A percentile compares a stretch with the other conserved stretches of the same genome.
Evolutionary conservation across 768 basidiomycete species (phyloP).

Genomic region (Mycena olivaceomarginata): DNA sequence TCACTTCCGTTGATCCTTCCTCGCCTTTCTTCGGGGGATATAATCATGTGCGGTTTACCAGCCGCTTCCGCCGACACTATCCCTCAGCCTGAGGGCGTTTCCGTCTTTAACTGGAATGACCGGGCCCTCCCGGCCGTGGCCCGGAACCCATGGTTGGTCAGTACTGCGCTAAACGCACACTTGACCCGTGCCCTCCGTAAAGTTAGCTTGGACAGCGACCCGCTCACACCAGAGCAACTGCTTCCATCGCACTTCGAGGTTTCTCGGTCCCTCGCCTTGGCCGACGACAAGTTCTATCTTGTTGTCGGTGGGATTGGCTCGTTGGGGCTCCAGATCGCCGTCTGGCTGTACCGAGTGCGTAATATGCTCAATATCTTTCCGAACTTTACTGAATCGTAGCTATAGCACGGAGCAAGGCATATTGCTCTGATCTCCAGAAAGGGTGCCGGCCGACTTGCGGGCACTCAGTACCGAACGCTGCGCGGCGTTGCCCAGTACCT

Average conservation of each 20-base stretch:
- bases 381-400: neutral
- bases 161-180: neutral
- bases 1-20: too few relatives aligned
- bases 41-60: neutral
- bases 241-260: neutral
- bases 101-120: slow-evolving; percentile 2
- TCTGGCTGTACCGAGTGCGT: slow-evolving; percentile 61
- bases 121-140: neutral
- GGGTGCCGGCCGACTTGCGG: slow-evolving; percentile 48
- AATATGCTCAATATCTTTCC: neutral
- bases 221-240: slow-evolving; percentile 30
- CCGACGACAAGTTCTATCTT: slow-evolving; percentile 56
- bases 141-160: slow-evolving; percentile 6
- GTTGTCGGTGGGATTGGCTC: slow-evolving; percentile 62
- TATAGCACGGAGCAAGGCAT: slow-evolving; percentile 58
- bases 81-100: neutral
- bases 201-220: neutral
- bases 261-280: slow-evolving; percentile 43
- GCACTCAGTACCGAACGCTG: neutral
- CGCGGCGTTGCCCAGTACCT: slow-evolving; percentile 48
- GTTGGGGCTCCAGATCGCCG: slow-evolving; percentile 50
- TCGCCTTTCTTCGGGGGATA: neutral
- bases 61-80: neutral
- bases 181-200: neutral
- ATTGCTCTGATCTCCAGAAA: slow-evolving; percentile 61